Evolutionary conservation across 176 grass and related monocot genomes (phyloP), one percentile per base, ranked within the genome.

Genomic region (Bothriochloa decipiens): DNA sequence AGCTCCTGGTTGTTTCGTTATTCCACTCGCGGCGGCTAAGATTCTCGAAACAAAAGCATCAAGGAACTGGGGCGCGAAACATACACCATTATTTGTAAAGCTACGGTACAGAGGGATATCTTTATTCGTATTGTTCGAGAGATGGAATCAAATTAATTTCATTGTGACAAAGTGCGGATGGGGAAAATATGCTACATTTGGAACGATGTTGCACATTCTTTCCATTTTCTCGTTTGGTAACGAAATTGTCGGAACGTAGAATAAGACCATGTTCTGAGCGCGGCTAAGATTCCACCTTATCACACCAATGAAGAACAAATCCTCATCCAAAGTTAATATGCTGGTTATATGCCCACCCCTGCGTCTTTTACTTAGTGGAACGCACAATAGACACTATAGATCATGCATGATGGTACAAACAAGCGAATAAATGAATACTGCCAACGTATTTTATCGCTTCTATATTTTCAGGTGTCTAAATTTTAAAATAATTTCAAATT

Each of bases 231-330:
- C 50, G 2, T 53, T 20, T 53, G 50, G 50, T 0, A 20, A 53
- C 1, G 0, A 53, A 20, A 17, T 53, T 53, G 17, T 2, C 6
- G 0, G 17, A 53, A 8, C 7, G 6, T 57, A 17, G 7, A 57
- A 22, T 4, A 22, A 57, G 18, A 8, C 17, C 52, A 55, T 22
- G 2, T 57, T 57, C 52, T 16, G 17, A 8, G 18, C 22, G 18
- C 15, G 17, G 18, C 18, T 22, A 57, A 8, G 18, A 12, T 62
- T 83, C 86, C 16, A 77, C 80, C 66, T 63, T 71, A 83, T 77
- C 80, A 62, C 41, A 3, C 14, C 16, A 26, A 61, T 2, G 39
- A 70, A 63, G 72, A 83, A 83, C 65, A 70, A 52, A 46, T 87
- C 77, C 79, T 32, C 65, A 12, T 61, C 20, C 13, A 11, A 33